Evolutionary conservation across 1,284 basidiomycete genomes (phyloP).

Genomic region (Apiotrichum brassicae): DNA sequence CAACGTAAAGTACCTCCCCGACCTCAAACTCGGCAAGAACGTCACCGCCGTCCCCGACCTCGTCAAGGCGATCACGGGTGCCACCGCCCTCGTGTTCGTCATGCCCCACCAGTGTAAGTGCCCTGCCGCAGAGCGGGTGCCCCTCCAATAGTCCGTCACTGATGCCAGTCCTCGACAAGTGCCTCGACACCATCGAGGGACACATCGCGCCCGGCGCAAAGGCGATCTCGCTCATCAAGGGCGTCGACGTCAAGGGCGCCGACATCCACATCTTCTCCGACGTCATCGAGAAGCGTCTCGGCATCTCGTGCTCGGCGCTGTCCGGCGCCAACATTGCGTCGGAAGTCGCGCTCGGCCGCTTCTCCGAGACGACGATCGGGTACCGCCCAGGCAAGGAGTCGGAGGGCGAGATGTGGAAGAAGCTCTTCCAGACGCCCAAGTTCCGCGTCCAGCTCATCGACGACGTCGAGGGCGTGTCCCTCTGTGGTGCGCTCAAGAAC

Average conservation of each 20-base stretch:
- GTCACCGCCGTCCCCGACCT: constrained; percentile 52
- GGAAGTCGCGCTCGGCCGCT: constrained; percentile 52
- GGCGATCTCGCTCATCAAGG: constrained; percentile 52
- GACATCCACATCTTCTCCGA: constrained; percentile 56
- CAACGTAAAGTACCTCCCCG: constrained; percentile 50
- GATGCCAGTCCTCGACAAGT: constrained; percentile 37
- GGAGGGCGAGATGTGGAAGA: constrained; percentile 50
- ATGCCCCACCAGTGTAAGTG: constrained; percentile 53
- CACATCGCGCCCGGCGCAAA: constrained; percentile 45
- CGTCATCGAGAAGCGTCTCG: constrained; percentile 53
- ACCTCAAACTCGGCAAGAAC: constrained; percentile 50
- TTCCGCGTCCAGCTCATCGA: constrained; percentile 54
- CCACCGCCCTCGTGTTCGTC: constrained; percentile 55
- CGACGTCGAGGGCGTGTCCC: constrained; percentile 53
- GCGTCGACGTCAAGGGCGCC: constrained; percentile 51
- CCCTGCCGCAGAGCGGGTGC: background rate
- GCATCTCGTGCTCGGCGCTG: constrained; percentile 53
- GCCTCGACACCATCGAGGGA: constrained; percentile 47
- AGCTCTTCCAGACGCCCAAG: constrained; percentile 49
- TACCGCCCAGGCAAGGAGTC: constrained; percentile 47
- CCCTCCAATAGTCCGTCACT: background rate
- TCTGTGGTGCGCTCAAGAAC: constrained; percentile 56
- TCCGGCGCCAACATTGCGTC: constrained; percentile 58
- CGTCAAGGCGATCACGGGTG: constrained; percentile 50
- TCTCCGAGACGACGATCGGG: constrained; percentile 55